Evolutionary conservation across 2,329 filamentous ascomycete species (phyloP).

Genomic region (Alternaria sp.): DNA sequence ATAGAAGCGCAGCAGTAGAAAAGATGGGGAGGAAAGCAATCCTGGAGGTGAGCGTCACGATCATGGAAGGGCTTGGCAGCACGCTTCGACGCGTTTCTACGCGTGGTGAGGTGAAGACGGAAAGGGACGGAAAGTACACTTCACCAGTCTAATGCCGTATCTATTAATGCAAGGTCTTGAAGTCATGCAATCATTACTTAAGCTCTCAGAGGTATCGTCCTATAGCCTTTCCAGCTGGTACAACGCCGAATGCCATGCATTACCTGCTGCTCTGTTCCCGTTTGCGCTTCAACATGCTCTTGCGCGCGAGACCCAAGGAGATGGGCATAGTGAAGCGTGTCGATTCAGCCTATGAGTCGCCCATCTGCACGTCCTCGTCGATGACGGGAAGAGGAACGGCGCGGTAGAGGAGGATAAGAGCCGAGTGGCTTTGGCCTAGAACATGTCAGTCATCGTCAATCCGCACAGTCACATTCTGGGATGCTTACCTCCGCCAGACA

Average conservation of each 20-base stretch:
- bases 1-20: background rate
- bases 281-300: background rate
- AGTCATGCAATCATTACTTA: conserved; percentile 28
- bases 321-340: background rate
- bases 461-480: background rate
- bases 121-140: background rate
- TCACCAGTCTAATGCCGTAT: conserved; percentile 1
- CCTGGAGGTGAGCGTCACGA: conserved; percentile 2
- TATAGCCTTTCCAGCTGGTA: conserved; percentile 30
- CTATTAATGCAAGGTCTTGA: conserved; percentile 18
- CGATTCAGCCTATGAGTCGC: conserved; percentile 21
- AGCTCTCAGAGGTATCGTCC: conserved; percentile 9
- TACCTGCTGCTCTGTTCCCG: conserved; percentile 8
- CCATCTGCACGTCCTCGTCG: conserved; percentile 53
- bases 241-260: conserved; percentile 37
- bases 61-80: conserved; percentile 17
- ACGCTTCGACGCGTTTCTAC: conserved; percentile 22
- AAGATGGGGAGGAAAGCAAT: background rate
- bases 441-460: conserved; percentile 20
- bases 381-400: conserved; percentile 72
- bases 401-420: conserved; percentile 79
- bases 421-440: conserved; percentile 75
- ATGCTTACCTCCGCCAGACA: conserved; percentile 80
- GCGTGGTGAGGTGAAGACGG: conserved; percentile 30
- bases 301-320: background rate